Evolutionary conservation across 139 green algal genomes (phyloP).

Genomic region (Closterium sp.): DNA sequence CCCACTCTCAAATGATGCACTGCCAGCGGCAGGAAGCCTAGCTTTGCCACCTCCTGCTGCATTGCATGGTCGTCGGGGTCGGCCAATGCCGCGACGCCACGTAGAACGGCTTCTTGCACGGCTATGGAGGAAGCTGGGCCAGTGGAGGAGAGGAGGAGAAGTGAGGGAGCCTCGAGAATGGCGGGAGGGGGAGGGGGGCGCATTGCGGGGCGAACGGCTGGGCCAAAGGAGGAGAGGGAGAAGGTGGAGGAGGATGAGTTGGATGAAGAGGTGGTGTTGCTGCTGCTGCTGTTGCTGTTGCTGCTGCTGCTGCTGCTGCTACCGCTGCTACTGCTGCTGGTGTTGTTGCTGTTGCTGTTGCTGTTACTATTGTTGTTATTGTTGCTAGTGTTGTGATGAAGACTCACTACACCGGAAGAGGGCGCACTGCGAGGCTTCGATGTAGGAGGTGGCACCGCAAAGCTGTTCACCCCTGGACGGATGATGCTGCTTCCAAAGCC

Average conservation of each 20-base stretch:
- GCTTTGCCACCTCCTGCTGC: neutral
- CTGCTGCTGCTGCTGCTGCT: neutral
- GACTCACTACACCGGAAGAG: neutral
- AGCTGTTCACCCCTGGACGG: neutral
- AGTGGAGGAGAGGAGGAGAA: neutral
- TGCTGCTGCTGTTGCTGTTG: neutral
- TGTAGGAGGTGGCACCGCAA: no score
- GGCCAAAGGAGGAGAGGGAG: neutral
- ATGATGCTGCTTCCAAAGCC: neutral
- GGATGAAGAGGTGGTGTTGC: neutral
- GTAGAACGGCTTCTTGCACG: conserved; percentile 8
- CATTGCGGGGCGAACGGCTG: neutral
- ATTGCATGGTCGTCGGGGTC: conserved; percentile 2
- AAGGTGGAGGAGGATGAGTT: neutral
- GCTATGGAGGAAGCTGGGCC: neutral
- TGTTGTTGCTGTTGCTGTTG: neutral
- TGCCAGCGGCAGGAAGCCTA: conserved; percentile 9
- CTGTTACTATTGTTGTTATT: neutral
- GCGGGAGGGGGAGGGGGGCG: neutral
- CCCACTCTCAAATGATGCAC: conserved; percentile 13
- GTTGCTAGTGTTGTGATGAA: neutral
- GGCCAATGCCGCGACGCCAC: neutral
- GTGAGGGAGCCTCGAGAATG: neutral
- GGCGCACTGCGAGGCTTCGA: neutral
- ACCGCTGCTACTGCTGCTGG: neutral